Percentiles rank a stretch among this genome's conserved stretches.
Conservation (phyloP, 257 asterid species). For the Solanum corneliomulleri region DNA sequence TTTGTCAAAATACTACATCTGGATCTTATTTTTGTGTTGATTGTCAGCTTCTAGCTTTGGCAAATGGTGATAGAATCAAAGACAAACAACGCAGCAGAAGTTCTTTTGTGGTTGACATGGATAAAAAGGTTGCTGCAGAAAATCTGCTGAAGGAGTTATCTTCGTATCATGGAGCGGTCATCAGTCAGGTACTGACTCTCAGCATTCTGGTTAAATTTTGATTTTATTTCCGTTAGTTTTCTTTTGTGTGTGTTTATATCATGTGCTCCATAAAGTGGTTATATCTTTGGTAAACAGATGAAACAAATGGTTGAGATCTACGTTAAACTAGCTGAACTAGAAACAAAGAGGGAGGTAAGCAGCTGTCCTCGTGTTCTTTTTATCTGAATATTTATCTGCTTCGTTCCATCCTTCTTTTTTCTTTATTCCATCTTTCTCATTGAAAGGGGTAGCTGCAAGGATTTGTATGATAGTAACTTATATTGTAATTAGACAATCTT, state of each 20-base stretch:
- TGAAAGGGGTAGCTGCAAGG: neutral
- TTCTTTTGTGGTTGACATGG: conserved; percentile 90
- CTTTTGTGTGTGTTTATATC: neutral
- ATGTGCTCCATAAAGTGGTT: neutral
- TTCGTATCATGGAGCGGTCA: conserved; percentile 62
- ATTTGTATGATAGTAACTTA: neutral
- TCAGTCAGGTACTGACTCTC: conserved; percentile 54
- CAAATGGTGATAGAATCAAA: conserved; percentile 96
- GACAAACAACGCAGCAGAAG: conserved; percentile 94
- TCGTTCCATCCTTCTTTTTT: neutral
- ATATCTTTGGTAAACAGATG: conserved; percentile 47
- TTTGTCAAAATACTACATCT: neutral
- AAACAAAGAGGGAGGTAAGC: conserved; percentile 83
- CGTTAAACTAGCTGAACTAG: conserved; percentile 95
- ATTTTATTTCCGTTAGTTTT: conserved; percentile 1
- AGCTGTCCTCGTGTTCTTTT: conserved; percentile 4
- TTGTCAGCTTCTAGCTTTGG: conserved; percentile 79
- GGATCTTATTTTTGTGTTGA: conserved; percentile 5
- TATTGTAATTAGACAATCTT: neutral
- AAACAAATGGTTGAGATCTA: conserved; percentile 97
- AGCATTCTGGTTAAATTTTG: neutral
- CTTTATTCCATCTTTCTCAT: neutral
- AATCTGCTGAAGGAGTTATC: conserved; percentile 72
- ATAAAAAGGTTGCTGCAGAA: conserved; percentile 91
- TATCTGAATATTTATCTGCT: neutral